Base-by-base conservation (phyloP, 176 grass and related monocot genomes). In the Phoenix roebelenii region DNA sequence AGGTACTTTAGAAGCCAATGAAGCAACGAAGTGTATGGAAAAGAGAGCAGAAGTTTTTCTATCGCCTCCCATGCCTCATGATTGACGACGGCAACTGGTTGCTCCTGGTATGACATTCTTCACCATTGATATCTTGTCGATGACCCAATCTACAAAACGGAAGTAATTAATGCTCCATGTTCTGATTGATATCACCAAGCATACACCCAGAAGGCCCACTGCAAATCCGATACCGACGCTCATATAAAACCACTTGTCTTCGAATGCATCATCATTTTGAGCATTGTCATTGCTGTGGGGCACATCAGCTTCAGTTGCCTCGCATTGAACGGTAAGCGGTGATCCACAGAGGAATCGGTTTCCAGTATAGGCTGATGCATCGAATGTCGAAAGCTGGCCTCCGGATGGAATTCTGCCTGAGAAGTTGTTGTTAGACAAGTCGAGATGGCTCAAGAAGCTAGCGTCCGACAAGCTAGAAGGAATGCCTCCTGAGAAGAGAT, bases 381-480 rank as follows among this genome's bases (percentile, higher is more conserved):
- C 16, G n/a, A 74, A 72, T 0, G 48, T 22, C 25, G 18, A 52
- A 1, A 79, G 51, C 26, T 79, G 67, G 16, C 51, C 23, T 32
- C 66, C 76, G 54, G 25, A 7, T 16, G 67, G 67, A 25, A 79
- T 70, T 26, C 50, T 53, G 22, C 76, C 58, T 20, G 66, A 70
- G 18, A 78, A 78, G 22, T 78, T 64, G 29, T 78, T 78, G 65
- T 58, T 48, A 12, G 75, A 78, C 52, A 71, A 54, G 55, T 78
- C 71, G 10, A 78, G 30, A 29, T 56, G 51, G 16, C 15, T 58
- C 24, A 78, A 56, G 23, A 70, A 69, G 29, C 12, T 78, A 29
- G 71, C 23, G 1, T 49, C 51, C 22, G 67, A 57, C 3, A 72
- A n/a, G 16, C 22, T 79, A 48, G 60, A 25, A 26, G 68, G 68